Conservation (phyloP, 495 filamentous ascomycete species). For the Acidiella bohemica region DNA sequence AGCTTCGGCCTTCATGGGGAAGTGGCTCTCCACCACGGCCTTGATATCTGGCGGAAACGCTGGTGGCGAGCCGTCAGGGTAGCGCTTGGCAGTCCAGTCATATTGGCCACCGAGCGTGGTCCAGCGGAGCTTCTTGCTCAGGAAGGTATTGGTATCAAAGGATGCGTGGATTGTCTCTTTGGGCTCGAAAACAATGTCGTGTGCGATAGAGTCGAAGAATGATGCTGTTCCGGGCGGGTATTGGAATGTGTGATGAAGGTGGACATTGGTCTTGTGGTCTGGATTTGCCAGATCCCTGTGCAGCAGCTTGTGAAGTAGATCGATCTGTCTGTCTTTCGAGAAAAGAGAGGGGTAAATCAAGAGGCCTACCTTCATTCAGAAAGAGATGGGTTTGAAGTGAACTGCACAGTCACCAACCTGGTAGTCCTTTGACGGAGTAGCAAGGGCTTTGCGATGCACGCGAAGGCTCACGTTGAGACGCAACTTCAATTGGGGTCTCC, state of each 20-base stretch:
- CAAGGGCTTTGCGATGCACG: too few species aligned
- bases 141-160: slow-evolving; percentile 47
- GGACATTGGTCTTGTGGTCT: slow-evolving; percentile 69
- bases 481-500: too few species aligned
- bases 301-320: slow-evolving; percentile 53
- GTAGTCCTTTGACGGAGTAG: too few species aligned
- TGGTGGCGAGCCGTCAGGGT: slow-evolving; percentile 54
- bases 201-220: slow-evolving; percentile 36
- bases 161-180: slow-evolving; percentile 64
- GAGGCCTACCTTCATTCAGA: slow-evolving; percentile 42
- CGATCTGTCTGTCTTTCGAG: slow-evolving; percentile 50
- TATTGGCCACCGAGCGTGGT: slow-evolving; percentile 88
- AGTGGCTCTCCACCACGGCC: slow-evolving; percentile 46
- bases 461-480: too few species aligned
- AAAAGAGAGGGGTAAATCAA: slow-evolving; percentile 60
- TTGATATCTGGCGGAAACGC: slow-evolving; percentile 62
- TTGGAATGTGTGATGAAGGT: slow-evolving; percentile 64
- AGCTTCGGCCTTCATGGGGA: slow-evolving; percentile 61
- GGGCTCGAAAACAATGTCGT: slow-evolving; percentile 33
- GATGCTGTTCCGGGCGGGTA: slow-evolving; percentile 40
- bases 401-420: too few species aligned
- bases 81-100: slow-evolving; percentile 77
- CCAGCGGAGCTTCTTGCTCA: slow-evolving; percentile 76
- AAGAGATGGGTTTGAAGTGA: too few species aligned
- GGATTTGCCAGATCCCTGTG: slow-evolving; percentile 69